Evolutionary conservation across 176 grass and related monocot genomes (phyloP).

Genomic region (Triticum turgidum): DNA sequence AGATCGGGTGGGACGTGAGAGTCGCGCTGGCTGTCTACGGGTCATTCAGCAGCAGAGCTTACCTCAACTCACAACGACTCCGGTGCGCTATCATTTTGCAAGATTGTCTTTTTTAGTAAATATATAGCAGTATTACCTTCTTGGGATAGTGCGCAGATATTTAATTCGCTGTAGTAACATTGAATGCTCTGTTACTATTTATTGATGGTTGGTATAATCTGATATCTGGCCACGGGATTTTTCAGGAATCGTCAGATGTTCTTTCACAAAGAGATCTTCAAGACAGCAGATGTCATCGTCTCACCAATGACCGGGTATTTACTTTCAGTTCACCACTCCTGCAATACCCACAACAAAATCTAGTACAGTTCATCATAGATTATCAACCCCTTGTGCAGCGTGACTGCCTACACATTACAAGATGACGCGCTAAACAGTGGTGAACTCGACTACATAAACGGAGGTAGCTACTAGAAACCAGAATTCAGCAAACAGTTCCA

Average conservation of each 20-base stretch:
- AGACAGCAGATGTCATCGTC: slow-evolving; percentile 88
- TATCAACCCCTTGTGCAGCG: slow-evolving; percentile 34
- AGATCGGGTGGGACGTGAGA: slow-evolving; percentile 87
- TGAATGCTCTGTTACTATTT: background rate
- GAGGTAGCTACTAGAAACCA: slow-evolving; percentile 47
- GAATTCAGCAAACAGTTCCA: background rate
- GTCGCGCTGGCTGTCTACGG: slow-evolving; percentile 71
- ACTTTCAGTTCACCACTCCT: background rate
- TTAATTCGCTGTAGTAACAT: background rate
- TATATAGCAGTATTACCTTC: background rate
- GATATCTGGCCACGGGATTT: background rate
- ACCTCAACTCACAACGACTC: slow-evolving; percentile 85
- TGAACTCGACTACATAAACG: slow-evolving; percentile 98
- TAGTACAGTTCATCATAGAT: background rate
- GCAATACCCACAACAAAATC: background rate
- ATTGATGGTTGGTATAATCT: background rate
- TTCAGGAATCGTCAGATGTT: slow-evolving; percentile 86
- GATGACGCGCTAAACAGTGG: slow-evolving; percentile 64
- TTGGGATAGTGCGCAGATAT: background rate
- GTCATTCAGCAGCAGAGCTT: slow-evolving; percentile 88
- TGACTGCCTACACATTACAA: slow-evolving; percentile 84
- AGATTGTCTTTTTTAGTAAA: background rate
- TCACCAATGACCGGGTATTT: slow-evolving; percentile 90
- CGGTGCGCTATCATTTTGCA: slow-evolving; percentile 30
- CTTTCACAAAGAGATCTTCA: slow-evolving; percentile 94